Percentiles rank a stretch among this genome's conserved stretches.
Evolutionary conservation across 495 filamentous ascomycete genomes (phyloP).

Genomic region (Talaromyces proteolyticus): DNA sequence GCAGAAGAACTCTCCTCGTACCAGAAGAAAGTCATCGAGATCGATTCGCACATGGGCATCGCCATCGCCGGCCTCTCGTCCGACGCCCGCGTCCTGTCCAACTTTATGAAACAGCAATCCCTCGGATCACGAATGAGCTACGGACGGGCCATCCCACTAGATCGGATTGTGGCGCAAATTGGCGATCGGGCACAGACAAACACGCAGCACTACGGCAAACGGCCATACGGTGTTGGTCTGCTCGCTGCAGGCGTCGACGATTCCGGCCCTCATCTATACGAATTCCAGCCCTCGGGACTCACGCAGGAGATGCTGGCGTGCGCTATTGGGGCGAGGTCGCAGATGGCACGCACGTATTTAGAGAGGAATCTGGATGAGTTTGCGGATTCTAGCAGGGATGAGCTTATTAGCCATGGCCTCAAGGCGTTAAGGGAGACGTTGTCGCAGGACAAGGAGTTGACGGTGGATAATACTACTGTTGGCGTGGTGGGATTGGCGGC

Average conservation of each 20-base stretch:
- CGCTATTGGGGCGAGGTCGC: constrained; percentile 89
- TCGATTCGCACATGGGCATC: constrained; percentile 93
- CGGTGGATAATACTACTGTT: constrained; percentile 90
- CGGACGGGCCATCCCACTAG: constrained; percentile 83
- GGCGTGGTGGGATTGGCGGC: constrained; percentile 65
- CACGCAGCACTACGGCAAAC: constrained; percentile 95
- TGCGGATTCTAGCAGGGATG: constrained; percentile 62
- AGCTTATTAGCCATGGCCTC: constrained; percentile 85
- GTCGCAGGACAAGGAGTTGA: constrained; percentile 95
- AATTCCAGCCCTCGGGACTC: constrained; percentile 95
- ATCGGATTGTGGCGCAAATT: constrained; percentile 82
- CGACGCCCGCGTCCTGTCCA: constrained; percentile 97
- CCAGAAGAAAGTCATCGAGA: constrained; percentile 97
- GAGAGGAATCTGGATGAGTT: constrained; percentile 88
- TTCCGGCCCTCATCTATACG: constrained; percentile 89
- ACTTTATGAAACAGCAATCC: constrained; percentile 99
- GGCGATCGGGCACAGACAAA: constrained; percentile 95
- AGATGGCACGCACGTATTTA: constrained; percentile 95
- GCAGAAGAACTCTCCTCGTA: constrained; percentile 99
- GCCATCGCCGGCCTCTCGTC: constrained; percentile 96
- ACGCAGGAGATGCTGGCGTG: constrained; percentile 95
- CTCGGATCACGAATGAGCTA: constrained; percentile 93
- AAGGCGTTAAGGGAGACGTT: constrained; percentile 91
- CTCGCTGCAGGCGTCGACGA: constrained; percentile 93
- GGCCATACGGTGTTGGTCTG: constrained; percentile 93